phyloP scores from a whole-genome alignment of 768 basidiomycete genomes.

The Imleria badia region DNA sequence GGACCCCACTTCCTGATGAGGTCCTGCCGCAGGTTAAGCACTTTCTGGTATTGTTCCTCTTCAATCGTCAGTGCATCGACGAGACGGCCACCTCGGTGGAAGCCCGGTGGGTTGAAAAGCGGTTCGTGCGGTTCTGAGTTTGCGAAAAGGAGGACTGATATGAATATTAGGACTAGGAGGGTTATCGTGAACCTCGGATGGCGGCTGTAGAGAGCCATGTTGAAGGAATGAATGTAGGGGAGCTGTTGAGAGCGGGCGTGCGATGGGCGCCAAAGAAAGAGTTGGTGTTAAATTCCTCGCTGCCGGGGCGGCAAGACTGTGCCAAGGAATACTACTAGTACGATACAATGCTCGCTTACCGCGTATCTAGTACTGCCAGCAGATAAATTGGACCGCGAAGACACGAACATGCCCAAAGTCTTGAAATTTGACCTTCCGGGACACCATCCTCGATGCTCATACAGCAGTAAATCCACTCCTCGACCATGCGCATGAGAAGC shows the following conservation, averaged over 20 bases:
- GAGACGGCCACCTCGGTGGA: slow-evolving; percentile 6
- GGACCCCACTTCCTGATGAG: slow-evolving; percentile 60
- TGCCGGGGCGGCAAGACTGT: too few species aligned
- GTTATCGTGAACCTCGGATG: slow-evolving; percentile 33
- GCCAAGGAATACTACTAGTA: too few species aligned
- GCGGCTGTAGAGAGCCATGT: slow-evolving; percentile 29
- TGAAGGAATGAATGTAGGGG: slow-evolving; percentile 10
- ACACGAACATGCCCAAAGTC: too few species aligned
- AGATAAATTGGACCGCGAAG: too few species aligned
- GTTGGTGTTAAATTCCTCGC: background rate
- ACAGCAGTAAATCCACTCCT: too few species aligned
- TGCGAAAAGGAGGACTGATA: slow-evolving; percentile 28
- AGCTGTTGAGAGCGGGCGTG: slow-evolving; percentile 11
- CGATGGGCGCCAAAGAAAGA: background rate
- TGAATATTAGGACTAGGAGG: slow-evolving; percentile 25
- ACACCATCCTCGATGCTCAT: too few species aligned
- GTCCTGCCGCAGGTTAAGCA: slow-evolving; percentile 40
- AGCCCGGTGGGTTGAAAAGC: slow-evolving; percentile 1
- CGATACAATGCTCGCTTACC: too few species aligned
- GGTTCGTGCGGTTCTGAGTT: slow-evolving; percentile 17
- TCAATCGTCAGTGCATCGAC: slow-evolving; percentile 16
- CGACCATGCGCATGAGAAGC: too few species aligned
- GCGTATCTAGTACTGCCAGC: too few species aligned
- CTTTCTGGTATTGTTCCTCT: slow-evolving; percentile 39
- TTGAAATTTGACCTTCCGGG: too few species aligned